Base-by-base conservation (phyloP, 2,329 filamentous ascomycete species). In the Alternaria arborescens region DNA sequence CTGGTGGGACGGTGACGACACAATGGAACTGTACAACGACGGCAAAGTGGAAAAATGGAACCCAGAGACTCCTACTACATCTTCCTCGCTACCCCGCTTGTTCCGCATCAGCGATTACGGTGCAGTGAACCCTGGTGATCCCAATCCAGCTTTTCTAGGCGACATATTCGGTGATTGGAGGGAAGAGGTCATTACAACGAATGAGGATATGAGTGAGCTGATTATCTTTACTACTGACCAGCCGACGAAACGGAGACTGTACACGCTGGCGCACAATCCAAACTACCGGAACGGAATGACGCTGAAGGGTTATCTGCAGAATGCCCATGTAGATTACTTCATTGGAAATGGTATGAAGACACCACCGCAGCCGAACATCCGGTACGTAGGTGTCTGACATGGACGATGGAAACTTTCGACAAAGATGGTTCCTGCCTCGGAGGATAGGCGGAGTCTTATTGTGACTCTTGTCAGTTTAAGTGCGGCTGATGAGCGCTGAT, bases 21-120 rank as follows among this genome's bases (percentile, higher is more conserved):
- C 53, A 12, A 56, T 65, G 32, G 62, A 65, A 16, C 47, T 65
- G 20, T 65, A 57, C 52, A 65, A 65, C 36, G 60, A 65, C 32
- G 55, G 62, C 36, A 65, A 60, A 32, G 46, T 62, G 30, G 62
- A 65, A 26, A 63, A 63, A 46, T 62, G 62, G 62, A 34, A 60
- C 41, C 60, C 58, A 18, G 32, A 52, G 16, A 16, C 28, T 5
- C 56, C 48, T 11, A 47, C 50, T 11, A 32, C 41, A 34, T 55
- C 59, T 20, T 34, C 8, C 50, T 44, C n/a, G n/a, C 34, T 60
- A 4, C 52, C 56, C 11, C 48, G 53, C 18, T 20, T 63, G n/a
- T 42, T 63, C 22, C 32, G 40, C n/a, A 60, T 63, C n/a, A 47
- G 46, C 28, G 51, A 41, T 14, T 64, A 55, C 24, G 61, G 58